These are phyloP conservation scores for Candida mattraensis DNA, from an alignment of 805 yeast species.

Conservation along the genomic window DNA sequence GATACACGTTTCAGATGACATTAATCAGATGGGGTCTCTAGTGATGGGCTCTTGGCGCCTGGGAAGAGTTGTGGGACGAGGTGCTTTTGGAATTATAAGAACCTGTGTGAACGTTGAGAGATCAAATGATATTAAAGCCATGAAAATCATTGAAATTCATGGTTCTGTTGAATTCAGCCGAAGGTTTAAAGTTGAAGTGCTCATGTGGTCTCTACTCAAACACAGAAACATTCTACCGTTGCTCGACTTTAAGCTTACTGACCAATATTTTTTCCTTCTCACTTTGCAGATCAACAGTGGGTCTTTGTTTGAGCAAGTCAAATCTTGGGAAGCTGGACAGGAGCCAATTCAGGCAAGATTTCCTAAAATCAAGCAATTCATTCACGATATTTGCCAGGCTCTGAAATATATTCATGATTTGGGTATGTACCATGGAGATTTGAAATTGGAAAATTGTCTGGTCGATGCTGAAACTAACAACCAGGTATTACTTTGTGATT, in stretches of 20 bases:
- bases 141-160: conserved; percentile 32
- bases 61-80: conserved; percentile 79
- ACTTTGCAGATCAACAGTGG: conserved; percentile 73
- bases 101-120: conserved; percentile 22
- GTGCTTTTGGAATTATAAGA: conserved; percentile 87
- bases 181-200: conserved; percentile 68
- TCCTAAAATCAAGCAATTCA: conserved; percentile 35
- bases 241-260: conserved; percentile 59
- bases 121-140: conserved; percentile 23
- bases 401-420: conserved; percentile 60
- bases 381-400: conserved; percentile 57
- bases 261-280: conserved; percentile 61
- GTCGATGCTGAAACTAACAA: conserved; percentile 42
- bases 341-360: conserved; percentile 16
- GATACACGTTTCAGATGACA: conserved; percentile 16
- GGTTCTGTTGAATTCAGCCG: conserved; percentile 47
- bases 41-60: conserved; percentile 54
- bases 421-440: conserved; percentile 77
- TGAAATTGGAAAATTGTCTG: conserved; percentile 79
- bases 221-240: conserved; percentile 69
- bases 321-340: conserved; percentile 52
- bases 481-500: conserved; percentile 72
- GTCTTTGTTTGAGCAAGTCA: conserved; percentile 73
- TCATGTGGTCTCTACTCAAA: conserved; percentile 68
- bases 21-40: conserved; percentile 66